phyloP scores from a whole-genome alignment of 2,329 filamentous ascomycete genomes.

The Colletotrichum incanum region DNA sequence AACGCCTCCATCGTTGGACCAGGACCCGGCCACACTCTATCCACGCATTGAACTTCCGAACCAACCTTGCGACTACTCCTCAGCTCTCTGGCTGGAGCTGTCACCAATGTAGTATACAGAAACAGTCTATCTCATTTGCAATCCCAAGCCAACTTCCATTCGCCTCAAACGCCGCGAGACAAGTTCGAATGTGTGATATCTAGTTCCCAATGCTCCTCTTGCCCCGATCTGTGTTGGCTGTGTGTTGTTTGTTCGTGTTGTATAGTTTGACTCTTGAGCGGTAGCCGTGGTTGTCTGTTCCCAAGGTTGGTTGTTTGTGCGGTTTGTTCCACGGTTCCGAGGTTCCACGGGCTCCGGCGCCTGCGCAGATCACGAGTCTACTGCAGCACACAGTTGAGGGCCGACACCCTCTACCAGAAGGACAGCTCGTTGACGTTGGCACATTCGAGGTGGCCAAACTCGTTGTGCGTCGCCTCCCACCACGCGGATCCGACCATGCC shows the following conservation, averaged over 20 bases:
- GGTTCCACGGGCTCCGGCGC: background rate
- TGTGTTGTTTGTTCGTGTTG: background rate
- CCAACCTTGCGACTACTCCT: background rate
- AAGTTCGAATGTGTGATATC: background rate
- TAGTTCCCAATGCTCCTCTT: background rate
- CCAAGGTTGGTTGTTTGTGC: background rate
- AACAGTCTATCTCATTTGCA: background rate
- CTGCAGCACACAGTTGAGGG: background rate
- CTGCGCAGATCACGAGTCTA: background rate
- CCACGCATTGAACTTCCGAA: background rate
- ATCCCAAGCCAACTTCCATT: background rate
- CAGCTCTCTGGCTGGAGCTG: background rate
- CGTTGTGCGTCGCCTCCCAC: slow-evolving; percentile 4
- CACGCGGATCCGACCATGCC: slow-evolving; percentile 1
- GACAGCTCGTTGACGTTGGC: background rate
- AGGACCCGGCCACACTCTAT: background rate
- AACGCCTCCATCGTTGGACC: background rate
- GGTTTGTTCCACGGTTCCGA: background rate
- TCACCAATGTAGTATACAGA: background rate
- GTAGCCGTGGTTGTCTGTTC: background rate
- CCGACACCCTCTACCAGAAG: background rate
- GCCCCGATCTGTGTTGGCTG: background rate
- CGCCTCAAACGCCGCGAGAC: background rate
- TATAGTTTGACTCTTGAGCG: background rate
- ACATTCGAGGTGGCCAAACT: background rate